These are phyloP conservation scores for Citrullus mucosospermus DNA, from an alignment of 306 rosid genomes.

Conservation along the genomic window DNA sequence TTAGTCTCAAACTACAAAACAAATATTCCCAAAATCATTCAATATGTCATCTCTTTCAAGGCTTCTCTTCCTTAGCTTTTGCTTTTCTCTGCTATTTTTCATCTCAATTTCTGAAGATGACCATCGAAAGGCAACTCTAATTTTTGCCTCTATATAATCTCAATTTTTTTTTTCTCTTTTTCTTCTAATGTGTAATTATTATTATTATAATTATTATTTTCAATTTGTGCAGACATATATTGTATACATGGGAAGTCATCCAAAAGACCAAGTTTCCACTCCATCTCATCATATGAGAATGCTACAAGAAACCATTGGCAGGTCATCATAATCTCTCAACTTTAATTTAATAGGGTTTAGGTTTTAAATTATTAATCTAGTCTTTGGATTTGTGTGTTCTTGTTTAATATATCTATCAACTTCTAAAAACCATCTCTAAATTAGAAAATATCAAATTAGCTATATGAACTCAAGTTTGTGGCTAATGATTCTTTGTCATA, in stretches of 20 bases:
- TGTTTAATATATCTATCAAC: background rate
- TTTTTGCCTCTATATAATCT: background rate
- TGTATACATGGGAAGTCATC: conserved; percentile 24
- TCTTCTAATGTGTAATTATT: no score
- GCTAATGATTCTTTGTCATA: no score
- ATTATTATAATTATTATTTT: no score
- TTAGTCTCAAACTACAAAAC: background rate
- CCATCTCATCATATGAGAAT: conserved; percentile 14
- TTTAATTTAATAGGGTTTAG: no score
- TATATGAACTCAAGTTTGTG: no score
- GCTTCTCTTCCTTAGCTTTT: background rate
- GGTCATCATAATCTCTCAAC: conserved; percentile 2
- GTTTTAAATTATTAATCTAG: background rate
- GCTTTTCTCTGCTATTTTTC: background rate
- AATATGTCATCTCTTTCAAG: background rate
- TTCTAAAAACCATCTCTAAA: no score
- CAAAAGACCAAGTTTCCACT: conserved; percentile 1
- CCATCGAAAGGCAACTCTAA: background rate
- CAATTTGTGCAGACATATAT: conserved; percentile 24
- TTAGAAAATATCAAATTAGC: no score
- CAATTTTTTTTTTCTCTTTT: background rate
- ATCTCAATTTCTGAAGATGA: background rate
- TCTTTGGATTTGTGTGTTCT: background rate
- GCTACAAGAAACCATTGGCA: conserved; percentile 22
- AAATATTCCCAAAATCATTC: background rate